A percentile compares a stretch with the other conserved stretches of the same genome.
Evolutionary conservation across 2,329 filamentous ascomycete genomes (phyloP).

Genomic region (Penicillium sp.): DNA sequence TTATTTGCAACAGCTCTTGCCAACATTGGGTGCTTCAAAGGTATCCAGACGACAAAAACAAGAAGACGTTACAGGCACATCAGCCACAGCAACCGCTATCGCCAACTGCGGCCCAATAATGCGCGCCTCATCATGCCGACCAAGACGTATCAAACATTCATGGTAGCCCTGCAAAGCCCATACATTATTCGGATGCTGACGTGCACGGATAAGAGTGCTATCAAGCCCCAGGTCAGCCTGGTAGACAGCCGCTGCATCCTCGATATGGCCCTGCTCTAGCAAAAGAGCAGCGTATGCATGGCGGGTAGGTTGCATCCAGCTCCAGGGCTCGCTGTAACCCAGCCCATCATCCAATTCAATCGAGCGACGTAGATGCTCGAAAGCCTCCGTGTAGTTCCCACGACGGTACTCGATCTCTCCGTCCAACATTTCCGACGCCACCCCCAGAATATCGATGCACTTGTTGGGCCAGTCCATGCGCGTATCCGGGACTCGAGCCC

Average conservation of each 20-base stretch:
- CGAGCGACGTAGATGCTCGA: slow-evolving; percentile 57
- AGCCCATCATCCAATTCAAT: slow-evolving; percentile 62
- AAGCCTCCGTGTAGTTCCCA: slow-evolving; percentile 59
- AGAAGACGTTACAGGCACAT: slow-evolving; percentile 58
- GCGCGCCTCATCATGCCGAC: slow-evolving; percentile 49
- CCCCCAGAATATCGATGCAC: slow-evolving; percentile 61
- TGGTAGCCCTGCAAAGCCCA: slow-evolving; percentile 74
- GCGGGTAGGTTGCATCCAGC: slow-evolving; percentile 73
- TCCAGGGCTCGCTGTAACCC: slow-evolving; percentile 73
- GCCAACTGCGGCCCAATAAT: slow-evolving; percentile 53
- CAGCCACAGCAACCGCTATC: slow-evolving; percentile 56
- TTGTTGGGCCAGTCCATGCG: slow-evolving; percentile 70
- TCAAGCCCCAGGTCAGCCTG: slow-evolving; percentile 61
- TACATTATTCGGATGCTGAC: slow-evolving; percentile 70
- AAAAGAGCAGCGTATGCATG: slow-evolving; percentile 70
- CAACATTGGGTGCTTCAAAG: slow-evolving; percentile 8
- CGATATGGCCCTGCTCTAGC: slow-evolving; percentile 63
- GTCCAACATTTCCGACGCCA: slow-evolving; percentile 66
- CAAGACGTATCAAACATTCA: slow-evolving; percentile 64
- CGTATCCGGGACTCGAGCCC: slow-evolving; percentile 54
- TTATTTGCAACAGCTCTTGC: slow-evolving; percentile 15
- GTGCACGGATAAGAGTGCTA: slow-evolving; percentile 61
- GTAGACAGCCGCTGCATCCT: slow-evolving; percentile 60
- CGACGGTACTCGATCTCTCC: slow-evolving; percentile 72
- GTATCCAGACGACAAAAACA: slow-evolving; percentile 55